Evolutionary conservation across 495 filamentous ascomycete species (phyloP), one percentile per base, ranked within the genome.

Genomic region (Ramalina peruviana): DNA sequence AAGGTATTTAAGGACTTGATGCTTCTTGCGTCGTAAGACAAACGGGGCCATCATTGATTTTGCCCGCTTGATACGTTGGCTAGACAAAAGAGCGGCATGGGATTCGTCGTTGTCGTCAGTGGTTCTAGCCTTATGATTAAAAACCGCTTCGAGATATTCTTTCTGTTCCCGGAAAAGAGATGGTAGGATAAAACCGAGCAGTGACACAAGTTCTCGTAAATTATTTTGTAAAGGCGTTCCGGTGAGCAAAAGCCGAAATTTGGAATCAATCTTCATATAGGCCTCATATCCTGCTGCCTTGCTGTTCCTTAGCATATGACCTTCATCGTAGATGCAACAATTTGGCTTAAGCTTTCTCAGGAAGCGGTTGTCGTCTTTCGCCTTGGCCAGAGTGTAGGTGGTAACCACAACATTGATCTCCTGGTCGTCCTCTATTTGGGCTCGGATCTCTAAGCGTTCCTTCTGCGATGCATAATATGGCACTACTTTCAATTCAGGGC

Each of bases 201-300:
- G 70, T 2, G 88, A 85, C 1, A 85, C 80, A 40, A 98, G 74
- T 63, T 98, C 92, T 60, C 86, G 83, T 5, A 98, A 74, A 58
- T 95, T 97, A 66, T 98, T 98, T 61, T 98, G 92, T 12, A 98
- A 71, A 0, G 92, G 92, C 0, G 92, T 98, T 5, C 92, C 92
- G 3, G 89, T 97, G 21, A 98, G 72, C 11, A 98, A 74, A 5
- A 97, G 71, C 15, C 85, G 76, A 71, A 92, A 95, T 17, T 72
- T 65, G 4, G 88, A 80, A 0, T 72, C 76, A 23, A 98, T 86
- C 40, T 78, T 72, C 61, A 92, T 82, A 21, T 97, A 70, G 51
- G 82, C 79, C 46, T 81, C 79, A 58, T 96, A 97, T 3, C 84
- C 68, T 13, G 82, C 75, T 0, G 89, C 90, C 15, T 79, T 77